Conservation (phyloP, 805 yeast species). For the Soucietia sequanensis region DNA sequence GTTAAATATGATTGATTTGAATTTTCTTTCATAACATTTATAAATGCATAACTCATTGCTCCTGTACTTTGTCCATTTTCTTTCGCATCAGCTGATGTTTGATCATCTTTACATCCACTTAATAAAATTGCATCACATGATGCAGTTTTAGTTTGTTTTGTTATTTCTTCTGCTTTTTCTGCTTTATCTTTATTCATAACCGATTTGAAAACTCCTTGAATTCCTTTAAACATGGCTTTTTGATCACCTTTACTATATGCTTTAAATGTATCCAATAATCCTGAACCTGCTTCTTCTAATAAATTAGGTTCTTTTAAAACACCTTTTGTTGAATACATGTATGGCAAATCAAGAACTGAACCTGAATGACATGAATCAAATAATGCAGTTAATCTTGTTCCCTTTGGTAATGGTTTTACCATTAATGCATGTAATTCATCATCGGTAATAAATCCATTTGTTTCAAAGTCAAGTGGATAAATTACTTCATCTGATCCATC, state of each 20-base stretch:
- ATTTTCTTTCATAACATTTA: slow-evolving; percentile 57
- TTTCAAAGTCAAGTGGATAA: slow-evolving; percentile 71
- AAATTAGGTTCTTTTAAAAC: slow-evolving; percentile 77
- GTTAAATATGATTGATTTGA: slow-evolving; percentile 69
- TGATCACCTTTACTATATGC: slow-evolving; percentile 62
- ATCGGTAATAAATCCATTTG: slow-evolving; percentile 66
- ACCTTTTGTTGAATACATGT: slow-evolving; percentile 78
- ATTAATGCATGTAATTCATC: slow-evolving; percentile 70
- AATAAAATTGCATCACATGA: slow-evolving; percentile 76
- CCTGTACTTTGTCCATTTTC: slow-evolving; percentile 75
- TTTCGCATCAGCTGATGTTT: slow-evolving; percentile 75
- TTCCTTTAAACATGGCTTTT: slow-evolving; percentile 38
- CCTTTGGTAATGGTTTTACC: slow-evolving; percentile 68
- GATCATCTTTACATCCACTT: slow-evolving; percentile 82
- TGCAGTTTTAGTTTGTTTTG: slow-evolving; percentile 58
- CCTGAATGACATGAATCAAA: slow-evolving; percentile 90
- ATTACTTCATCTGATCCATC: slow-evolving; percentile 72
- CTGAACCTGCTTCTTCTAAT: slow-evolving; percentile 71
- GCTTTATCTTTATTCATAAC: slow-evolving; percentile 20
- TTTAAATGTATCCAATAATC: slow-evolving; percentile 56
- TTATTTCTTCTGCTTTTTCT: slow-evolving; percentile 31
- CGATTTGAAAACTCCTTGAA: slow-evolving; percentile 26
- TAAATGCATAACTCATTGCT: slow-evolving; percentile 81
- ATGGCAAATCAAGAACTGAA: slow-evolving; percentile 77
- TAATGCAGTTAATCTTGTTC: slow-evolving; percentile 74